Base-by-base conservation (phyloP, 768 basidiomycete genomes). In the Trametes punicea region DNA sequence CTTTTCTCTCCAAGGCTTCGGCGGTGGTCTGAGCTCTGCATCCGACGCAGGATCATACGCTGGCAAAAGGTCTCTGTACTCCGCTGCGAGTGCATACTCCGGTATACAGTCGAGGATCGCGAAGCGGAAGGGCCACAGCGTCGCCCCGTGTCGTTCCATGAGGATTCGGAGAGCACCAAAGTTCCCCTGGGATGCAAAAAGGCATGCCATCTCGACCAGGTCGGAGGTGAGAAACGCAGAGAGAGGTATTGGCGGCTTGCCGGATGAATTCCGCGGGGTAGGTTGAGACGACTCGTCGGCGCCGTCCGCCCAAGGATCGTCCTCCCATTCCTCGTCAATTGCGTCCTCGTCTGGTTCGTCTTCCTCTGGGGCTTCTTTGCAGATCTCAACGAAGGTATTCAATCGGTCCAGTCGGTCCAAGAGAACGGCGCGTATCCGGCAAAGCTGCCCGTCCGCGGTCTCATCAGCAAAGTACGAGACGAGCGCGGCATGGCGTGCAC, bases 231-330 rank as follows among this genome's bases (percentile, higher is more conserved):
- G 77, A 69, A 97, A 94, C 9, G 71, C 63, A 9, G 82, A 74
- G 20, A 96, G 78, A 2, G 81, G 64, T 25, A 93, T 64, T 46
- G 77, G 76, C 20, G 70, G 67, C 65, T 71, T 76, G 62, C 57
- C 53, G 31, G 50, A 64, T 16, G 56, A 2, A 2, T 54, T 45
- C 10, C 56, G 42, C 6, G 61, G 7, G 8, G 49, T 53, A 36
- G 68, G 55, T 15, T 57, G 25, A 30, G 64, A 29, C 45, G 66
- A 56, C 21, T 65, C 66, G 41, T 73, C 71, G 33, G 65, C 66
- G 0, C 75, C 70, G 42, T 90, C 85, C 33, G 75, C 83, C 87
- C 88, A 90, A 11, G 88, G 87, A 67, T 90, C 87, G 62, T 87
- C 88, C 62, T 83, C 82, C 88, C 87, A 89, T 49, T 84, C 82